phyloP scores from a whole-genome alignment of 495 filamentous ascomycete species.

The Immersiella caudata region DNA sequence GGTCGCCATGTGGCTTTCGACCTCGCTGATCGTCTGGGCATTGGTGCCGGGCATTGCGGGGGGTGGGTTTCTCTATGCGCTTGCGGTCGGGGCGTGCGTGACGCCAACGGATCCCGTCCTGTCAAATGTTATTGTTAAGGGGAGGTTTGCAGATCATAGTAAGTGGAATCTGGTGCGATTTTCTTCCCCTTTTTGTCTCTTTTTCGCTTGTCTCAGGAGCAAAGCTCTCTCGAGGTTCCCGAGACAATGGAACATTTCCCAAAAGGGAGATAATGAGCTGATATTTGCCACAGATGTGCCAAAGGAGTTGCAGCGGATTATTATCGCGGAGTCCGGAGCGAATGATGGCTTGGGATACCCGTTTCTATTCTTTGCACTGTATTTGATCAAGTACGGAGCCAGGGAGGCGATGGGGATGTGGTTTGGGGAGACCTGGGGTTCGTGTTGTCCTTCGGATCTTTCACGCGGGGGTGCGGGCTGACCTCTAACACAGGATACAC shows the following conservation, averaged over 20 bases:
- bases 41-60: constrained; percentile 66
- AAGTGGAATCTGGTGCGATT: no score
- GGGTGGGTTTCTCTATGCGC: constrained; percentile 67
- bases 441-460: no score
- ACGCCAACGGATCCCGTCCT: constrained; percentile 92
- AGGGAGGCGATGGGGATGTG: constrained; percentile 74
- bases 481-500: constrained; percentile 54
- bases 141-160: constrained; percentile 89
- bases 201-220: no score
- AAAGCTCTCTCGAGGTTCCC: no score
- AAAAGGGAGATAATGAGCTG: no score
- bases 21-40: constrained; percentile 75
- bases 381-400: constrained; percentile 79
- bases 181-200: no score
- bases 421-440: constrained; percentile 81
- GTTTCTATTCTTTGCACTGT: constrained; percentile 83
- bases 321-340: constrained; percentile 86
- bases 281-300: no score
- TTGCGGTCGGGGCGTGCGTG: constrained; percentile 80
- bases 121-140: constrained; percentile 89
- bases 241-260: no score
- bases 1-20: constrained; percentile 86
- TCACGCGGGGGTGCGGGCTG: no score
- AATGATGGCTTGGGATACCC: constrained; percentile 96
- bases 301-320: constrained; percentile 78